Conservation (phyloP, 441 rosid species). For the Mallotus japonicus region DNA sequence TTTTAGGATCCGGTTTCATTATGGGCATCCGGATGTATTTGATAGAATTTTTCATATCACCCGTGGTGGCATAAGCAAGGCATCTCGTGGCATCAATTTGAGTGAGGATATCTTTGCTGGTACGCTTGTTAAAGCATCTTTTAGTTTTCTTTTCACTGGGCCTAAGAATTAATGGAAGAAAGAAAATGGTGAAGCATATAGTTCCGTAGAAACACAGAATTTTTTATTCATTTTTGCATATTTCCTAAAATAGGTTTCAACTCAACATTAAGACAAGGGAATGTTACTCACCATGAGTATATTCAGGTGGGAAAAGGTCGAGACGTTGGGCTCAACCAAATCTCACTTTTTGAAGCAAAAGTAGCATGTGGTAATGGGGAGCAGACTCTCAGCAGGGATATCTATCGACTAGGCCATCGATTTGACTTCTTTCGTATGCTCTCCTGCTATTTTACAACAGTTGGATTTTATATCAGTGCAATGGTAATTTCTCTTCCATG, state of each 20-base stretch:
- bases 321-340: constrained; percentile 95
- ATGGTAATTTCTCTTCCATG: constrained; percentile 51
- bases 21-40: constrained; percentile 95
- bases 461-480: constrained; percentile 80
- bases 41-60: constrained; percentile 92
- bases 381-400: constrained; percentile 86
- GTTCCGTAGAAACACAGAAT: constrained; percentile 9
- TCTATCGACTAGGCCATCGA: constrained; percentile 89
- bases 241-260: constrained; percentile 60
- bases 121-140: constrained; percentile 27
- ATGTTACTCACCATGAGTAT: constrained; percentile 94
- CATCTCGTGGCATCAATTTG: constrained; percentile 85
- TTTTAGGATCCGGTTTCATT: constrained; percentile 87
- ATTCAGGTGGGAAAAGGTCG: constrained; percentile 98
- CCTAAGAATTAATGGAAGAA: neutral
- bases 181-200: neutral
- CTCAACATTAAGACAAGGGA: constrained; percentile 83
- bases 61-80: constrained; percentile 96
- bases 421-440: constrained; percentile 96
- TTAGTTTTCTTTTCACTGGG: neutral
- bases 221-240: constrained; percentile 15
- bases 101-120: constrained; percentile 99
- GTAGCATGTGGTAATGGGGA: constrained; percentile 98
- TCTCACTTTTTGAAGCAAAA: constrained; percentile 95
- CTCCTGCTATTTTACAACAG: constrained; percentile 80